phyloP scores from a whole-genome alignment of 768 basidiomycete genomes.

The Daedaleopsis nitida region DNA sequence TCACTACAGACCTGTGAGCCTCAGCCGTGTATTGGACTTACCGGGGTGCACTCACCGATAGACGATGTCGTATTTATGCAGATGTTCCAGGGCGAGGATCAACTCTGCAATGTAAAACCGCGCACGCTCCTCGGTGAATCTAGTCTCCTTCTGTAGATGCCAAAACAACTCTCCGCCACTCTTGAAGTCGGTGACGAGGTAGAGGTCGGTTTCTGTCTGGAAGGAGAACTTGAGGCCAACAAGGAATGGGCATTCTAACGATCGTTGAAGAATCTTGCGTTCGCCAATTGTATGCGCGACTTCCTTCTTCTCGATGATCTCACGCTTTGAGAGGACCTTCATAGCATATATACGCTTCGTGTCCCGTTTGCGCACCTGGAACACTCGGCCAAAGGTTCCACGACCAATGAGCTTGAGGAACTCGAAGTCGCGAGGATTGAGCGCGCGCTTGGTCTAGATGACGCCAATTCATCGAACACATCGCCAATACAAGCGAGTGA shows the following conservation, averaged over 20 bases:
- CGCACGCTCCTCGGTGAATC: conserved; percentile 92
- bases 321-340: conserved; percentile 98
- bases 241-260: conserved; percentile 92
- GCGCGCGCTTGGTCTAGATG: conserved; percentile 73
- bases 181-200: conserved; percentile 98
- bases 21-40: not conserved
- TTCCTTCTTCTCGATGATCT: conserved; percentile 98
- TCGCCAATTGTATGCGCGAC: conserved; percentile 99
- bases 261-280: conserved; percentile 95
- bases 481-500: not conserved
- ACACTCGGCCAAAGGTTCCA: conserved; percentile 97
- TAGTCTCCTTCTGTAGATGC: conserved; percentile 95
- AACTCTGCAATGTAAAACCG: conserved; percentile 97
- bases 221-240: conserved; percentile 98
- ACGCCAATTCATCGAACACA: not conserved
- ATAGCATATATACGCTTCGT: conserved; percentile 99
- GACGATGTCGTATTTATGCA: conserved; percentile 98
- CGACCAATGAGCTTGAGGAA: conserved; percentile 98
- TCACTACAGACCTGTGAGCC: conserved; percentile 52
- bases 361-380: conserved; percentile 98
- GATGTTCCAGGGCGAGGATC: conserved; percentile 90
- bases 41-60: conserved; percentile 61
- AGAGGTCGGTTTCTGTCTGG: conserved; percentile 93
- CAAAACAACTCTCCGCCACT: conserved; percentile 98
- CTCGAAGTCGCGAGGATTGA: conserved; percentile 96